phyloP scores from a whole-genome alignment of 2,329 filamentous ascomycete genomes.

The Beauveria pseudobassiana region DNA sequence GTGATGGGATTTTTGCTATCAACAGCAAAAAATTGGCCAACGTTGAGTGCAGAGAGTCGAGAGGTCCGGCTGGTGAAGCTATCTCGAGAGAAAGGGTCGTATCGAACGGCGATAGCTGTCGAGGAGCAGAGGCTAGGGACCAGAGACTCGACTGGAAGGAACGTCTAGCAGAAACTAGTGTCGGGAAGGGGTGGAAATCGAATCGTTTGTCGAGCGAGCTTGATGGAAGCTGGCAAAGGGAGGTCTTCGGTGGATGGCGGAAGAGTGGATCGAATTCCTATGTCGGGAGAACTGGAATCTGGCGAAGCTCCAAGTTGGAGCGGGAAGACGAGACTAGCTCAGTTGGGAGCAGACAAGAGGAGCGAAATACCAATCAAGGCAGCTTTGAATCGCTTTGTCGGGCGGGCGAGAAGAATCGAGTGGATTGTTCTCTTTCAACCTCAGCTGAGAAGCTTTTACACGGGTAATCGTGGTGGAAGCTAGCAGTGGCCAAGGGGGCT shows the following conservation, averaged over 20 bases:
- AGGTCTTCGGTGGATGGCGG: conserved; percentile 8
- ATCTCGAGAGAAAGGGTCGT: conserved; percentile 3
- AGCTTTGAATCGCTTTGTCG: conserved; percentile 26
- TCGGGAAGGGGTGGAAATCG: conserved; percentile 8
- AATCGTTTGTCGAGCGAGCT: conserved; percentile 1
- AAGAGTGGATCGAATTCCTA: conserved; percentile 15
- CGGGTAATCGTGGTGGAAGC: not conserved
- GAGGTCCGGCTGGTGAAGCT: not conserved
- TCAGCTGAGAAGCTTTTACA: not conserved
- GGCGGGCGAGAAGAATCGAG: conserved; percentile 13
- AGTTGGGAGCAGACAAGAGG: conserved; percentile 9
- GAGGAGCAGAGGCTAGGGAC: not conserved
- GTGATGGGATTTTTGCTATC: conserved; percentile 3
- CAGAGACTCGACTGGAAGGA: not conserved
- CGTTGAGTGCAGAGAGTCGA: not conserved
- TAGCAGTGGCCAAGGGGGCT: not conserved
- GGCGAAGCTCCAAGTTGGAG: not conserved
- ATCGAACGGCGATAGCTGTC: not conserved
- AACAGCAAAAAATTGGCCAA: conserved; percentile 8
- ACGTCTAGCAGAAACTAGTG: conserved; percentile 7
- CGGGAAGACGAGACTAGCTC: conserved; percentile 2
- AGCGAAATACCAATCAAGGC: conserved; percentile 35
- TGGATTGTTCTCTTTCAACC: not conserved
- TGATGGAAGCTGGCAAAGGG: conserved; percentile 12
- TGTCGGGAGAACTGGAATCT: conserved; percentile 10